These are phyloP conservation scores for Talaromyces sp. DNA, from an alignment of 2,329 filamentous ascomycete species.

Conservation along the genomic window DNA sequence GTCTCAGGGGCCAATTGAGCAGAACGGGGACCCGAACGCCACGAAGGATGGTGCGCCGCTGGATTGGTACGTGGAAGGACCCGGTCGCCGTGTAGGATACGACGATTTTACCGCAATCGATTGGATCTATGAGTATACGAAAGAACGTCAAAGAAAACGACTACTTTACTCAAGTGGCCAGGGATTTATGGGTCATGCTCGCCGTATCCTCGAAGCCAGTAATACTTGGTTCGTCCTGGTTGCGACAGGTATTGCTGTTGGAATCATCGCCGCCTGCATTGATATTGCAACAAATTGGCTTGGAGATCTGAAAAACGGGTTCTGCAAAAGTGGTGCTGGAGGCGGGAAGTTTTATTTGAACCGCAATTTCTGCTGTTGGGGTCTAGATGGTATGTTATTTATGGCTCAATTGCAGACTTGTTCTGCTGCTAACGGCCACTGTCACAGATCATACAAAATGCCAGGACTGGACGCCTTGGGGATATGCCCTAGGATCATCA, in stretches of 20 bases:
- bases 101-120: constrained; percentile 97
- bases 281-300: constrained; percentile 92
- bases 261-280: constrained; percentile 82
- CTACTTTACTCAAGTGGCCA: constrained; percentile 69
- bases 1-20: constrained; percentile 21
- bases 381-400: constrained; percentile 66
- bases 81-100: constrained; percentile 87
- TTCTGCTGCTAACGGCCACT: constrained; percentile 17
- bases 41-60: constrained; percentile 46
- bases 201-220: constrained; percentile 76
- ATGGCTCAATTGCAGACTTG: background rate
- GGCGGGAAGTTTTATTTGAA: constrained; percentile 91
- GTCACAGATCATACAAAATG: constrained; percentile 71
- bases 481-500: constrained; percentile 68
- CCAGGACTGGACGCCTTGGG: constrained; percentile 85
- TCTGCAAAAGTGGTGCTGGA: constrained; percentile 74
- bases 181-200: constrained; percentile 72
- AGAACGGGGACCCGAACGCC: constrained; percentile 29
- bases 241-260: constrained; percentile 80
- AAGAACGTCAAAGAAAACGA: constrained; percentile 87
- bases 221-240: constrained; percentile 92
- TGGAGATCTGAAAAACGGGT: constrained; percentile 86
- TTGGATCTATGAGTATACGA: constrained; percentile 99
- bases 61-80: constrained; percentile 91
- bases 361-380: constrained; percentile 89